Conservation (phyloP, 495 filamentous ascomycete genomes). For the Daldinia vernicosa region DNA sequence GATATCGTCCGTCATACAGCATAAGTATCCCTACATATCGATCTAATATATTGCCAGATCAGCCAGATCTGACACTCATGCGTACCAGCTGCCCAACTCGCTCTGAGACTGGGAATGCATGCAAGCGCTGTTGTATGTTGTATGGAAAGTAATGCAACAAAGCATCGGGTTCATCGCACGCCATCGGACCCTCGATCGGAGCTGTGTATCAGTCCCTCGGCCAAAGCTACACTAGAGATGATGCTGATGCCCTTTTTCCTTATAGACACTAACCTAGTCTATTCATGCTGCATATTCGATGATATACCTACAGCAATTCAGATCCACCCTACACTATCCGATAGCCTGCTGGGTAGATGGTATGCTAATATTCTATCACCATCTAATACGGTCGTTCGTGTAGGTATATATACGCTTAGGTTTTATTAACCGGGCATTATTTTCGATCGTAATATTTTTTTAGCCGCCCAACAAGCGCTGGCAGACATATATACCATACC, state of each 20-base stretch:
- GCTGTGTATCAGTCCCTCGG: constrained; percentile 25
- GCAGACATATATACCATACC: not conserved
- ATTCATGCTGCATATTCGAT: constrained; percentile 24
- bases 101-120: constrained; percentile 28
- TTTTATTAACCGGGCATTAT: not conserved
- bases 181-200: constrained; percentile 40
- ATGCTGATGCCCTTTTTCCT: constrained; percentile 27
- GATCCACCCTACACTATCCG: not conserved
- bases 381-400: not conserved
- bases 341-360: not conserved
- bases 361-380: not conserved
- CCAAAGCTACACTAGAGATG: constrained; percentile 33
- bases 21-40: constrained; percentile 21
- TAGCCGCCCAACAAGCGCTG: constrained; percentile 26
- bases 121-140: constrained; percentile 24
- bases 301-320: constrained; percentile 29
- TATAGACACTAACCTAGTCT: constrained; percentile 22
- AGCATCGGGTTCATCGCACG: constrained; percentile 34
- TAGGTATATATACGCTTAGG: not conserved
- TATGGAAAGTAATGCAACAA: constrained; percentile 22
- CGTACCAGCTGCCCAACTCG: constrained; percentile 17
- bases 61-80: constrained; percentile 25
- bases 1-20: constrained; percentile 27
- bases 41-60: constrained; percentile 23
- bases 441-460: not conserved